Evolutionary conservation across 2,329 filamentous ascomycete species (phyloP).

Genomic region (Macrophomina phaseolina): DNA sequence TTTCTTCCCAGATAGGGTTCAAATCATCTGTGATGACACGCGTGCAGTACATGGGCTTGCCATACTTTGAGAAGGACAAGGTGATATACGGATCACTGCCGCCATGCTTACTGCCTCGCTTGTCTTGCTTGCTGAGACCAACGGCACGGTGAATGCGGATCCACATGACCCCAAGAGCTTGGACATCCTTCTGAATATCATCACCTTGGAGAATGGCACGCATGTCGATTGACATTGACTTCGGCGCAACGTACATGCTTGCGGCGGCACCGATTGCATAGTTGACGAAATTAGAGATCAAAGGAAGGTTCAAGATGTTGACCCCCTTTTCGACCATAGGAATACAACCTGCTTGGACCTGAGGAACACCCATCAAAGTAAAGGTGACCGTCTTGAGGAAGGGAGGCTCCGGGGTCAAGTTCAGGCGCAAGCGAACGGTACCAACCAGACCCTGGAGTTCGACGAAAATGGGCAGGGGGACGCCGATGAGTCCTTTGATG

Average conservation of each 20-base stretch:
- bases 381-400: constrained; percentile 92
- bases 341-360: constrained; percentile 85
- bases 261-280: constrained; percentile 88
- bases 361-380: constrained; percentile 91
- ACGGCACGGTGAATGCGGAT: constrained; percentile 87
- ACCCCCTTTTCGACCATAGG: constrained; percentile 91
- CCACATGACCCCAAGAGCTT: constrained; percentile 88
- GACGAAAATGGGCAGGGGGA: constrained; percentile 86
- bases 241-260: constrained; percentile 91
- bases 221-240: constrained; percentile 90
- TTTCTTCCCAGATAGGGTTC: constrained; percentile 92
- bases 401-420: constrained; percentile 87
- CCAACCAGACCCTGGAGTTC: constrained; percentile 91
- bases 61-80: constrained; percentile 92
- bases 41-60: constrained; percentile 97
- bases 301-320: constrained; percentile 86
- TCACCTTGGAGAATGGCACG: constrained; percentile 90
- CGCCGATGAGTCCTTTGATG: constrained; percentile 84
- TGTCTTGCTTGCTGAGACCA: constrained; percentile 90
- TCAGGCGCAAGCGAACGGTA: constrained; percentile 80
- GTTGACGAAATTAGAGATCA: constrained; percentile 97
- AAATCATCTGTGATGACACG: constrained; percentile 93
- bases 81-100: constrained; percentile 97
- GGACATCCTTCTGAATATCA: constrained; percentile 85
- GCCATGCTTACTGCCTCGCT: constrained; percentile 78